Evolutionary conservation across 2,329 filamentous ascomycete genomes (phyloP).

Genomic region (Aspergillus proliferans): DNA sequence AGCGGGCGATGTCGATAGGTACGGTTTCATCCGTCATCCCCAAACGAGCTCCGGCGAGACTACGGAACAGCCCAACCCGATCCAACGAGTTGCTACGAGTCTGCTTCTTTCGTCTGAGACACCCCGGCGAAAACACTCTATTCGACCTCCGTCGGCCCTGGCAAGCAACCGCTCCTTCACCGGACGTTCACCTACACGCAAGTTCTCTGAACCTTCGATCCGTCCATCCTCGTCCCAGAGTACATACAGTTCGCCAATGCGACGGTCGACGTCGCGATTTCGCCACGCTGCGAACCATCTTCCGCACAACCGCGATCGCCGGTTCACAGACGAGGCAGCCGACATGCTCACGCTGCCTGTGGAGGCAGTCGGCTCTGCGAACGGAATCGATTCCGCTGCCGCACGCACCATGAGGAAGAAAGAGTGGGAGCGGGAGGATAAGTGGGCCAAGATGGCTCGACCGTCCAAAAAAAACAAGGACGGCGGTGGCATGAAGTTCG

Average conservation of each 20-base stretch:
- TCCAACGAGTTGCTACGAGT: constrained; percentile 56
- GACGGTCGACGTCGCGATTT: constrained; percentile 39
- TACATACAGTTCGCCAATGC: constrained; percentile 36
- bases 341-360: constrained; percentile 60
- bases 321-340: constrained; percentile 53
- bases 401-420: constrained; percentile 50
- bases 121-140: constrained; percentile 48
- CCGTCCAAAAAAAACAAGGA: constrained; percentile 38
- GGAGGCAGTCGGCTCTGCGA: constrained; percentile 41
- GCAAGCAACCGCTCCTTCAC: constrained; percentile 40
- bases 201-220: constrained; percentile 38
- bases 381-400: constrained; percentile 39
- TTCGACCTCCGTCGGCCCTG: constrained; percentile 46
- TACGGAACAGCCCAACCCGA: constrained; percentile 30
- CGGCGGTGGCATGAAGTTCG: constrained; percentile 60
- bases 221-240: constrained; percentile 44
- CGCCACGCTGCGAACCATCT: constrained; percentile 49
- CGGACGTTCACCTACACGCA: constrained; percentile 33
- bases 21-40: constrained; percentile 54
- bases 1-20: constrained; percentile 56
- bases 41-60: constrained; percentile 21
- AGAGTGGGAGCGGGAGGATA: constrained; percentile 57
- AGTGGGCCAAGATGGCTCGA: constrained; percentile 63
- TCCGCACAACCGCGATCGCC: constrained; percentile 49
- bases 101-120: constrained; percentile 52